phyloP scores from a whole-genome alignment of 2,329 filamentous ascomycete species.

The Penicillium sp. region DNA sequence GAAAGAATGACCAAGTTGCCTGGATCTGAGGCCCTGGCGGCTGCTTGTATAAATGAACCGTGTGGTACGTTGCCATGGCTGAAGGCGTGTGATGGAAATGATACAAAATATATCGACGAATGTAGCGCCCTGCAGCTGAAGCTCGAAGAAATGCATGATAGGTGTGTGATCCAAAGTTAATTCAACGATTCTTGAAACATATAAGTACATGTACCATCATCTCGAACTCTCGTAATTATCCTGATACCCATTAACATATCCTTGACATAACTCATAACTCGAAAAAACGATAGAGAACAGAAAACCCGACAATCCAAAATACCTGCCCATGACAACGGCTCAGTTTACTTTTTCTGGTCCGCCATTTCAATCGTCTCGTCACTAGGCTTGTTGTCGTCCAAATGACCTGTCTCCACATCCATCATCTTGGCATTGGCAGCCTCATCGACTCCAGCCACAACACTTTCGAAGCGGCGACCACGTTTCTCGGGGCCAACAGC shows the following conservation, averaged over 20 bases:
- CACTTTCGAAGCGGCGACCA: constrained; percentile 67
- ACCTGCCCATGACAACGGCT: background rate
- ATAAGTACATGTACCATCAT: background rate
- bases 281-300: background rate
- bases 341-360: constrained; percentile 14
- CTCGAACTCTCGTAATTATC: background rate
- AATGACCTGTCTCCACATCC: constrained; percentile 23
- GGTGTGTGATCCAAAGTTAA: too few species aligned
- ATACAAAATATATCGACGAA: too few species aligned
- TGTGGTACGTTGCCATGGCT: background rate
- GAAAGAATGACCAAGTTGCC: too few species aligned
- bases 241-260: background rate
- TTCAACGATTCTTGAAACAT: background rate
- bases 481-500: constrained; percentile 72
- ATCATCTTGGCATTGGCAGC: constrained; percentile 11
- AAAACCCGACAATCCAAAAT: background rate
- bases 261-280: background rate
- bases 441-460: constrained; percentile 45
- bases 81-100: background rate
- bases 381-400: constrained; percentile 22
- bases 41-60: too few species aligned
- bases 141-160: background rate
- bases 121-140: too few species aligned
- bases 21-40: too few species aligned
- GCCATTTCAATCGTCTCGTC: constrained; percentile 23